phyloP scores from a whole-genome alignment of 805 yeast species.

The Candida arabinofermentans region DNA sequence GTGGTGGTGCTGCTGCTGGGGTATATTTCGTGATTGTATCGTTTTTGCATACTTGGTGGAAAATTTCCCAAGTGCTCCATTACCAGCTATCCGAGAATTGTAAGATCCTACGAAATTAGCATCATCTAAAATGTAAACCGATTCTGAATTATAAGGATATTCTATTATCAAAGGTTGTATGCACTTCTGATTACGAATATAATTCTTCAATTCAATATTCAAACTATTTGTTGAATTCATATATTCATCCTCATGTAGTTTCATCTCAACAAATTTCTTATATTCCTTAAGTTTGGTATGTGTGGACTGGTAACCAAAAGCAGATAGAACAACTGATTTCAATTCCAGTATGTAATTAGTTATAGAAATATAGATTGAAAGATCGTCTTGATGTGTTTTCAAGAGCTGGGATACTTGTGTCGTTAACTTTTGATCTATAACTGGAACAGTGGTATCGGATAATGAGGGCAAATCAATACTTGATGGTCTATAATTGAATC shows the following conservation, averaged over 20 bases:
- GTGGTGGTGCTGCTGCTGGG: too few relatives aligned
- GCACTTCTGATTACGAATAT: slow-evolving; percentile 21
- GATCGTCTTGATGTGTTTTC: slow-evolving; percentile 27
- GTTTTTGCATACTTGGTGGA: slow-evolving; percentile 1
- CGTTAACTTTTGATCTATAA: slow-evolving; percentile 21
- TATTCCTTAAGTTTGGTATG: slow-evolving; percentile 19
- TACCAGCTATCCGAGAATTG: slow-evolving; percentile 6
- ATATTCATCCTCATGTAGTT: slow-evolving; percentile 22
- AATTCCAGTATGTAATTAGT: slow-evolving; percentile 22
- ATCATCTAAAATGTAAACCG: slow-evolving; percentile 16
- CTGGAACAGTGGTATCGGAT: slow-evolving; percentile 7
- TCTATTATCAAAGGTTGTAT: slow-evolving; percentile 28
- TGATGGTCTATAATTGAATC: slow-evolving; percentile 14
- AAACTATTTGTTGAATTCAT: slow-evolving; percentile 8
- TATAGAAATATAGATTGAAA: slow-evolving; percentile 22
- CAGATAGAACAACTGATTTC: slow-evolving; percentile 17
- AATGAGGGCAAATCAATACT: background rate
- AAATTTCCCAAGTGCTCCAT: slow-evolving; percentile 15
- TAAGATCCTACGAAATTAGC: slow-evolving; percentile 15
- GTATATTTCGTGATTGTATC: too few relatives aligned
- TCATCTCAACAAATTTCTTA: slow-evolving; percentile 14
- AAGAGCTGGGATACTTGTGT: slow-evolving; percentile 14
- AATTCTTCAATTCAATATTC: slow-evolving; percentile 20
- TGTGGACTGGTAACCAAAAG: slow-evolving; percentile 21
- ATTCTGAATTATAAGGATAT: slow-evolving; percentile 18